phyloP scores from a whole-genome alignment of 257 asterid species.

The Linaria vulgaris region DNA sequence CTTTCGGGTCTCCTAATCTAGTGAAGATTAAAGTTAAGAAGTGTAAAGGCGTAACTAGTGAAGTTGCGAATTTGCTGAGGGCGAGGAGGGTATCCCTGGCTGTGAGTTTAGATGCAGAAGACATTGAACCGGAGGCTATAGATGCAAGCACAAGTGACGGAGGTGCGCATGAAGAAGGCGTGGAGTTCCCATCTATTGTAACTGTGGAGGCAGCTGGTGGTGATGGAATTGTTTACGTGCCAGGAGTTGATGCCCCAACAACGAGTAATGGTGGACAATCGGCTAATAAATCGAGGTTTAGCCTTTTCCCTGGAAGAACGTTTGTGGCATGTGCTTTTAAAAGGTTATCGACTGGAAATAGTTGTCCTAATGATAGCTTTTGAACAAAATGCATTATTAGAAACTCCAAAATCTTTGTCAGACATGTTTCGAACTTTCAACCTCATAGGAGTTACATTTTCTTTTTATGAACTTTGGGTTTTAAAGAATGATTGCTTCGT shows the following conservation, averaged over 20 bases:
- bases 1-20: constrained; percentile 80
- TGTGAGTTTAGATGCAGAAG: constrained; percentile 72
- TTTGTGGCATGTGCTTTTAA: constrained; percentile 64
- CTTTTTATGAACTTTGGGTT: neutral
- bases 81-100: constrained; percentile 57
- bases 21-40: constrained; percentile 86
- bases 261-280: constrained; percentile 41
- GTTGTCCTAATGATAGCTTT: constrained; percentile 37
- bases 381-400: constrained; percentile 29
- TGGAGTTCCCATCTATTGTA: constrained; percentile 43
- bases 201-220: constrained; percentile 22
- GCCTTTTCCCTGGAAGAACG: constrained; percentile 52
- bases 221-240: constrained; percentile 17
- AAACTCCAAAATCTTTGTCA: constrained; percentile 25
- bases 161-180: constrained; percentile 50
- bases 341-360: constrained; percentile 50
- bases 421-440: constrained; percentile 6
- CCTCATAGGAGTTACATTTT: neutral
- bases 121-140: constrained; percentile 49
- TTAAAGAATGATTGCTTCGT: neutral
- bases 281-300: constrained; percentile 44
- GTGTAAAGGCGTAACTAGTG: constrained; percentile 69
- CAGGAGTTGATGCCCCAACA: constrained; percentile 33
- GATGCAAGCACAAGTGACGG: constrained; percentile 57
- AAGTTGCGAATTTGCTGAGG: constrained; percentile 61